Evolutionary conservation across 495 filamentous ascomycete genomes (phyloP), one percentile per base, ranked within the genome.

Genomic region (Aspergillus hancockii): DNA sequence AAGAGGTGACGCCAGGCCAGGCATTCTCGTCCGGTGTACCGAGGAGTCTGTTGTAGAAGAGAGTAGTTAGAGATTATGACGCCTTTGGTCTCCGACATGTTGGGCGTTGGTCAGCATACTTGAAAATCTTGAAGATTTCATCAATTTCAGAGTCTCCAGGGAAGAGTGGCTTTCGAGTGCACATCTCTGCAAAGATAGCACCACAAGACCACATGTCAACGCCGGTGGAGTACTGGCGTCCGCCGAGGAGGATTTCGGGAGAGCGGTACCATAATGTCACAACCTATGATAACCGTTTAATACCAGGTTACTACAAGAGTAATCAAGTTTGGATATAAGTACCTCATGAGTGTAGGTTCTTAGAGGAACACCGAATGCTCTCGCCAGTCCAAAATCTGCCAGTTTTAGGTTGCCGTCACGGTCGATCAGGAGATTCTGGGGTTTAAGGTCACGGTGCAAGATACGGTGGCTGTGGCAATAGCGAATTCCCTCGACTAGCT

Each of bases 171-270:
- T 97, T 98, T 67, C 92, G 89, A 16, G 95, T 99, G 81, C 92
- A 97, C 95, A 99, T 98, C 76, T 99, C 94, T 14, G 95, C 94
- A 74, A 99, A 99, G 75, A 99, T 99, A 71, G 94, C 96, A 43
- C 94, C 94, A 52, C 93, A 87, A 31, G 92, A 96, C 94, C 94
- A 99, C 95, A 99, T 98, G 72, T 99, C 94, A 43, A 99, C 93
- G 61, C 95, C 94, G 47, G 94, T 98, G 22, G 91, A 96, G 79
- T 99, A 99, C 73, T 98, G 94, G 49, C 93, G 90, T 55, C 95
- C 94, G 67, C 94, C 94, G 14, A 99, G 88, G 21, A 99, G 85
- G 70, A 99, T 97, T 74, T 99, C 94, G 0, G 94, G 94, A n/a
- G 93, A 84, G 52, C 95, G 90, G 71, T 98, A 98, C 94, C 94